Conservation (phyloP, 2,329 filamentous ascomycete species). For the Coniochaeta pulveracea region DNA sequence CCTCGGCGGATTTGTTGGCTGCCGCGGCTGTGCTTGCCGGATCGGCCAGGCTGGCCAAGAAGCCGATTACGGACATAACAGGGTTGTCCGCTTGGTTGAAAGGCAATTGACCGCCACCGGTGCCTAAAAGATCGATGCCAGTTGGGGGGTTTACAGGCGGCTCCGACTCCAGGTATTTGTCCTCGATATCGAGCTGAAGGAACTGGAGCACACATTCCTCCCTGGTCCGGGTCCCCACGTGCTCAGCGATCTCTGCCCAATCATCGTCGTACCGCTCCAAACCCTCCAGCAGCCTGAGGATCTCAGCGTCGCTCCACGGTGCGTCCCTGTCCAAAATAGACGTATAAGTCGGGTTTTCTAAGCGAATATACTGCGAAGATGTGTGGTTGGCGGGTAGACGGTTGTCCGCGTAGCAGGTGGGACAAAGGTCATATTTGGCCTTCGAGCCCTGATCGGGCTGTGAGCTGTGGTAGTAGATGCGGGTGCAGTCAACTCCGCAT, state of each 20-base stretch:
- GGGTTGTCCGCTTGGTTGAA: constrained; percentile 93
- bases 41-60: constrained; percentile 83
- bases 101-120: constrained; percentile 69
- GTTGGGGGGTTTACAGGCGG: constrained; percentile 39
- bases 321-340: constrained; percentile 71
- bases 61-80: constrained; percentile 90
- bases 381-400: constrained; percentile 72
- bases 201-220: constrained; percentile 98
- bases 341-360: constrained; percentile 79
- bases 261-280: constrained; percentile 91
- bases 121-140: constrained; percentile 55
- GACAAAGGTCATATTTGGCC: constrained; percentile 78
- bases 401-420: constrained; percentile 78
- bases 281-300: constrained; percentile 79
- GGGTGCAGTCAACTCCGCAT: constrained; percentile 80
- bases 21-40: constrained; percentile 84
- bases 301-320: constrained; percentile 84
- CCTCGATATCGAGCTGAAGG: constrained; percentile 90
- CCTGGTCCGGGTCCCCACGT: constrained; percentile 80
- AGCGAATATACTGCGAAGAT: constrained; percentile 72
- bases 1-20: constrained; percentile 75
- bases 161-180: constrained; percentile 86
- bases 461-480: constrained; percentile 48
- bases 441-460: constrained; percentile 49
- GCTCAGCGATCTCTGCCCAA: constrained; percentile 86